phyloP scores from a whole-genome alignment of 225 moss, liverwort and hornwort genomes.

The Neckera pumila region DNA sequence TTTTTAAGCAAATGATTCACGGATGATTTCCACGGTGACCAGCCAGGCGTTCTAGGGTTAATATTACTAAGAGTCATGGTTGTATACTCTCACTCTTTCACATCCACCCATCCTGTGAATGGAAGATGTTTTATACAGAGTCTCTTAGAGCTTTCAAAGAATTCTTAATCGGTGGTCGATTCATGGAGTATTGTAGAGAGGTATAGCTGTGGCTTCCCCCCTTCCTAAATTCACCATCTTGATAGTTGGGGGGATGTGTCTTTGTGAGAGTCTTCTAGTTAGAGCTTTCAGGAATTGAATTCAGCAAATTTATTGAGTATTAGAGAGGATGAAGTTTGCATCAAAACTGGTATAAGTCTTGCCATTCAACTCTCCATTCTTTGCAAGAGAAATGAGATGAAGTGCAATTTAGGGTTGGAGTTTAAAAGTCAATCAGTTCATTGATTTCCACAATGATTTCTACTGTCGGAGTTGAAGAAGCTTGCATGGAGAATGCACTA shows the following conservation, averaged over 20 bases:
- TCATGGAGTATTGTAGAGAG: not conserved
- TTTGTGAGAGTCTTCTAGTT: too few species aligned
- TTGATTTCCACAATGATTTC: not conserved
- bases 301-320: not conserved
- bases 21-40: too few species aligned
- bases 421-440: not conserved
- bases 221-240: not conserved
- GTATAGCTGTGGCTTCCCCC: not conserved
- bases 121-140: not conserved
- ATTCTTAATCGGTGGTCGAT: not conserved
- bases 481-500: not conserved
- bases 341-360: not conserved
- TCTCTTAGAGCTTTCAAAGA: not conserved
- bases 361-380: not conserved
- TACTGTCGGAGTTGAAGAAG: not conserved
- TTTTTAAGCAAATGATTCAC: not conserved
- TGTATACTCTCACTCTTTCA: not conserved
- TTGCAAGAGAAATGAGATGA: not conserved
- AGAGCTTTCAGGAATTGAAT: not conserved
- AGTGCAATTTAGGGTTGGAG: not conserved
- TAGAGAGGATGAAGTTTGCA: not conserved
- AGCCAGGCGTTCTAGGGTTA: too few species aligned
- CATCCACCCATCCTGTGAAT: not conserved
- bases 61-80: not conserved
- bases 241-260: not conserved